Evolutionary conservation across 352 stramenopile species (phyloP), one percentile per base, ranked within the genome.

Genomic region (Elongisporangium prolatum): DNA sequence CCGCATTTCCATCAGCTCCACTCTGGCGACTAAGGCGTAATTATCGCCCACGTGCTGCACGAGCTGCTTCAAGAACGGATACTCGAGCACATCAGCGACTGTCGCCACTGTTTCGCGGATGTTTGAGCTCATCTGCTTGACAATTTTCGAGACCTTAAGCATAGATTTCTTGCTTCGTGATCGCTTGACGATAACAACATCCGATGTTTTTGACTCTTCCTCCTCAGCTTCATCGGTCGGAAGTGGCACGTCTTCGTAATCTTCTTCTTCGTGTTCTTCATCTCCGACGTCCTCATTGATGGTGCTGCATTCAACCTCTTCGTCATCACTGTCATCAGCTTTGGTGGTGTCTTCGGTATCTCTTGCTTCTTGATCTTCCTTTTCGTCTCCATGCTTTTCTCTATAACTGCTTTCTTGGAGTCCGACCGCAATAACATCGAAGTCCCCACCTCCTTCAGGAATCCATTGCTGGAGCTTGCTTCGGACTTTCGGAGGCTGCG

Each of bases 381-480:
- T 52, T 76, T 64, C 21, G 54, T 38, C 37, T 44, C 17, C 21
- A 13, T 52, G 59, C 28, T 79, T 84, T 54, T 86, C 74, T 38
- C 69, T 75, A 63, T 94, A 95, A 20, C 77, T 85, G 64, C 80
- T 93, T 60, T 96, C 85, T 56, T 96, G 85, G 6, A 95, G 67
- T 0, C 84, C 84, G 18, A 96, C 71, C 0, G 72, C 83, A n/a
- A 96, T 82, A 10, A 96, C 79, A 62, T 96, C 88, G 51, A 86
- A 93, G 53, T 82, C 79, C 0, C 81, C 86, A 17, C 88, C 84
- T n/a, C 75, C 78, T 47, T 78, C 67, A 4, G 86, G 88, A 44
- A 96, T 82, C 88, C 88, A 95, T 47, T 80, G 58, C 49, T 66
- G 52, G 52, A 96, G 61, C 37, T 72, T 47, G 16, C 70, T 78